Evolutionary conservation across 148 eudicot species (phyloP).

Genomic region (Fallopia convolvulus): DNA sequence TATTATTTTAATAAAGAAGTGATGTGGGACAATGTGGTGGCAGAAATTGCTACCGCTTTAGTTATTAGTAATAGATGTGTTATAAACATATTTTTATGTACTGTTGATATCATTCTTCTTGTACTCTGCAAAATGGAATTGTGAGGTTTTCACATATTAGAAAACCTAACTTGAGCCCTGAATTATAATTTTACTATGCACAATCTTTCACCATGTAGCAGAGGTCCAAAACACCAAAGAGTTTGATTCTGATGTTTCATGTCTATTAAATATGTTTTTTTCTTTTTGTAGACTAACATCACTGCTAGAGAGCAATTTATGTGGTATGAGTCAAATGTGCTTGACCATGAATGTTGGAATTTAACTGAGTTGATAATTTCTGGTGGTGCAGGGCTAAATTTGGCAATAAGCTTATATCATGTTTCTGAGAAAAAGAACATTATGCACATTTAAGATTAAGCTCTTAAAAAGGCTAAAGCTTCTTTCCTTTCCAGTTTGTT

Average conservation of each 20-base stretch:
- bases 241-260: background rate
- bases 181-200: background rate
- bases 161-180: background rate
- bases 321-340: background rate
- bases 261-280: background rate
- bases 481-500: background rate
- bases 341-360: background rate
- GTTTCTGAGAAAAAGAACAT: background rate
- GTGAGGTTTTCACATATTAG: background rate
- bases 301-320: background rate
- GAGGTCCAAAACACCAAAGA: background rate
- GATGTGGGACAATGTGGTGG: no score
- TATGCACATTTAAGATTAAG: background rate
- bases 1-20: no score
- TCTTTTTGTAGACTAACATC: background rate
- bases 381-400: background rate
- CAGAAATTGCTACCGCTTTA: no score
- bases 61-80: background rate
- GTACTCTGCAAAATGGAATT: background rate
- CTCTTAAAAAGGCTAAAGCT: background rate
- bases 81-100: background rate
- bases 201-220: background rate
- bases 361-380: background rate
- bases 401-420: background rate
- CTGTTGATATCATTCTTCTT: background rate